Conservation (phyloP, 441 rosid species). For the Sinapis alba region DNA sequence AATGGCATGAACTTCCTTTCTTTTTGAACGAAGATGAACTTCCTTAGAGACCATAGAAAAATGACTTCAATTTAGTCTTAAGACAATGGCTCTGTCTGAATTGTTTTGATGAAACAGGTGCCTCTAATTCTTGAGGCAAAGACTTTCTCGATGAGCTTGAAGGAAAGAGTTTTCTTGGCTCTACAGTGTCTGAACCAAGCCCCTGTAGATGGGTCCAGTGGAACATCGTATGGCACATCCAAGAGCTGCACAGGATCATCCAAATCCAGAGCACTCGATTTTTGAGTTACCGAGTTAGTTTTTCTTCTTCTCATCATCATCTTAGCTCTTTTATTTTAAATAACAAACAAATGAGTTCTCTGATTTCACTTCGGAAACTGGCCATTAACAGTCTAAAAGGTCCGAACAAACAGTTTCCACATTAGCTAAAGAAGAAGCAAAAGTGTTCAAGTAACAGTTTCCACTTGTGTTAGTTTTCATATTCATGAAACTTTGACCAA, state of each 20-base stretch:
- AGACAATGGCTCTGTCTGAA: background rate
- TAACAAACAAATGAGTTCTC: background rate
- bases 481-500: background rate
- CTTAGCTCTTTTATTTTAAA: background rate
- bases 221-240: slow-evolving; percentile 71
- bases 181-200: slow-evolving; percentile 91
- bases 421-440: background rate
- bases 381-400: background rate
- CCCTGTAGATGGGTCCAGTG: slow-evolving; percentile 86
- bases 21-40: too few species aligned
- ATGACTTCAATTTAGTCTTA: background rate
- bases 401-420: slow-evolving; percentile 1
- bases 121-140: slow-evolving; percentile 82
- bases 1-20: background rate
- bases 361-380: background rate
- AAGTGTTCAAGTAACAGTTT: background rate
- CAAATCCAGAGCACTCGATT: slow-evolving; percentile 62
- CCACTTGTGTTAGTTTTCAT: background rate
- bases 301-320: slow-evolving; percentile 5
- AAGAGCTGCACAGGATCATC: slow-evolving; percentile 69
- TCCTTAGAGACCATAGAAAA: background rate
- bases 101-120: slow-evolving; percentile 50
- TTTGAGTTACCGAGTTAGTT: slow-evolving; percentile 43
- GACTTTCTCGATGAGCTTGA: slow-evolving; percentile 82
- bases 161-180: slow-evolving; percentile 71